These are phyloP conservation scores for Ceratocystis variospora DNA, from an alignment of 2,329 filamentous ascomycete genomes.

Conservation along the genomic window DNA sequence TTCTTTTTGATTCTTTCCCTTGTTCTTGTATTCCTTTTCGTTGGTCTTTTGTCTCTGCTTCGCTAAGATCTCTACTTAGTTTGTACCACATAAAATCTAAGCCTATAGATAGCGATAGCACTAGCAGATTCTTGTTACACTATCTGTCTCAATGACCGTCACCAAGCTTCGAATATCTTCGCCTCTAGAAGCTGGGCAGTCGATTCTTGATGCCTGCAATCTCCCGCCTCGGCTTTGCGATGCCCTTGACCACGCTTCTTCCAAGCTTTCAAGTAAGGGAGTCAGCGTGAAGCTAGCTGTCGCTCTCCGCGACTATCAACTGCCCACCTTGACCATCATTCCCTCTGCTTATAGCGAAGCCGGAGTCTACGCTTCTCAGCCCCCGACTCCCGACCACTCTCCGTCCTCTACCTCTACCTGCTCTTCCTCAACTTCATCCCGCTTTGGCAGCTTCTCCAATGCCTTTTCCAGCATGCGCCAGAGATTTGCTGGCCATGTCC, in stretches of 20 bases:
- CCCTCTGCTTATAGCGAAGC: slow-evolving; percentile 8
- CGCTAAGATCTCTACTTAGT: not conserved
- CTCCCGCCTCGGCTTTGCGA: slow-evolving; percentile 41
- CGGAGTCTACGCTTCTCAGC: slow-evolving; percentile 16
- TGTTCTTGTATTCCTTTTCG: not conserved
- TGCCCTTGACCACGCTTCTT: slow-evolving; percentile 46
- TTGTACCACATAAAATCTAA: slow-evolving; percentile 16
- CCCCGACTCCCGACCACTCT: slow-evolving; percentile 26
- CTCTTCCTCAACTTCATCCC: slow-evolving; percentile 22
- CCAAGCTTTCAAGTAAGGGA: slow-evolving; percentile 40
- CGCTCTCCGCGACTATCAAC: slow-evolving; percentile 41
- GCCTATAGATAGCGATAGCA: not conserved
- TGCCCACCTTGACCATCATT: slow-evolving; percentile 25
- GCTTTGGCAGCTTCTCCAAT: slow-evolving; percentile 24
- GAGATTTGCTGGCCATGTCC: slow-evolving; percentile 21
- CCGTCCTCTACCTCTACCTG: slow-evolving; percentile 20
- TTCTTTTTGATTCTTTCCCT: not conserved
- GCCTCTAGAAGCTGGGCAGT: slow-evolving; percentile 48
- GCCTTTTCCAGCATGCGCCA: slow-evolving; percentile 27
- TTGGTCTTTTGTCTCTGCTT: not conserved
- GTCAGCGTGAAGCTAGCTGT: slow-evolving; percentile 46
- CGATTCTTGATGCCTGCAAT: slow-evolving; percentile 43
- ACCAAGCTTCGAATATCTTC: slow-evolving; percentile 44
- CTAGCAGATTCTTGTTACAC: slow-evolving; percentile 10
- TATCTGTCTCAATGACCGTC: slow-evolving; percentile 29